Evolutionary conservation across 164 flowering plant genomes (phyloP).

Genomic region (Vitis labrusca): DNA sequence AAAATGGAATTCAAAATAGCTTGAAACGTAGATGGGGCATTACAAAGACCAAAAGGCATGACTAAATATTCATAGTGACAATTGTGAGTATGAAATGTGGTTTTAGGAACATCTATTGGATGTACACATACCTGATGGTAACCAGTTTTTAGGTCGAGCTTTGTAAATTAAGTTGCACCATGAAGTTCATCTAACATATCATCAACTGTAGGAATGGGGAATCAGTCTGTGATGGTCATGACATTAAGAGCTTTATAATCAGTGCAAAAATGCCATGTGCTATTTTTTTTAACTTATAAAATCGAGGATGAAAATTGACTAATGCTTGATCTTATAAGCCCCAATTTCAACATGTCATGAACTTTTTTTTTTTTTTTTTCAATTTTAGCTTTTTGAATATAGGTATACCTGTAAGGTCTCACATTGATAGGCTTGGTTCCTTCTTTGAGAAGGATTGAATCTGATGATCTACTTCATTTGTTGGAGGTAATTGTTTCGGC

Average conservation of each 20-base stretch:
- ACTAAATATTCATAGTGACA: conserved; percentile 14
- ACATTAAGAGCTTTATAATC: neutral
- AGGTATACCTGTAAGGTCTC: conserved; percentile 13
- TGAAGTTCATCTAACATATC: neutral
- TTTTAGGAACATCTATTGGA: neutral
- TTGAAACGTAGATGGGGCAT: neutral
- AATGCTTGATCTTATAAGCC: neutral
- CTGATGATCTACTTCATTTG: neutral
- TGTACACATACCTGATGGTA: conserved; percentile 8
- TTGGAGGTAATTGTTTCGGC: too few relatives aligned
- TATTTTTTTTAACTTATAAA: neutral
- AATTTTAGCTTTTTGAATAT: conserved; percentile 13
- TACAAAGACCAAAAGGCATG: neutral
- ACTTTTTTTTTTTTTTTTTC: neutral
- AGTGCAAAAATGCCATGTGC: neutral
- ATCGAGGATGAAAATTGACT: conserved; percentile 2
- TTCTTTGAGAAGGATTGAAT: conserved; percentile 1
- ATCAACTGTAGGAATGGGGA: neutral
- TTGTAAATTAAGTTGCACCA: neutral
- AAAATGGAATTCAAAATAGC: neutral
- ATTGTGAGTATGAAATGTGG: neutral
- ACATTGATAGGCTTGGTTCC: neutral
- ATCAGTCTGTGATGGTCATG: neutral
- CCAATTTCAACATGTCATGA: neutral
- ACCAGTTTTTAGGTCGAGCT: too few relatives aligned